Evolutionary conservation across 345 rosid genomes (phyloP).

Genomic region (Brassica nigra): DNA sequence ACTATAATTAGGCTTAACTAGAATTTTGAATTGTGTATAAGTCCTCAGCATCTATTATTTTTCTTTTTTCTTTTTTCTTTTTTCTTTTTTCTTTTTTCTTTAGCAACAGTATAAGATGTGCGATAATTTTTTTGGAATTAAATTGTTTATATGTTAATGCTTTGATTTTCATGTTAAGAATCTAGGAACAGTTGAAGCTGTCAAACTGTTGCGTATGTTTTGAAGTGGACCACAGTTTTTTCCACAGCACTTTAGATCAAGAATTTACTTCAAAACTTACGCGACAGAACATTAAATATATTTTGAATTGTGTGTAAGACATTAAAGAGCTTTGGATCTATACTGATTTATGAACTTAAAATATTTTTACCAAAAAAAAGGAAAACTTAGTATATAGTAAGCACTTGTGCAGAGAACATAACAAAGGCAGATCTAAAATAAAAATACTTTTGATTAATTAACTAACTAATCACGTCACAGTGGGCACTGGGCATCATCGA

Average conservation of each 20-base stretch:
- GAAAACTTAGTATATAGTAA: no score
- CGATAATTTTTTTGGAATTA: not conserved
- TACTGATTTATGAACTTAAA: no score
- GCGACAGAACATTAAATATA: no score
- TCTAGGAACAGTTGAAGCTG: not conserved
- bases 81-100: not conserved
- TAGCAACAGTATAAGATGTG: not conserved
- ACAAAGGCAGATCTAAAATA: not conserved
- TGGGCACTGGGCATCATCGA: not conserved
- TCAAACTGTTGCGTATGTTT: not conserved
- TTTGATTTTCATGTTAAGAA: not conserved
- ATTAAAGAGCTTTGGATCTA: no score
- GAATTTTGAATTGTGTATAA: no score
- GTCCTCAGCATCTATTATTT: not conserved
- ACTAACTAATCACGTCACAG: not conserved
- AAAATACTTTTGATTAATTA: not conserved
- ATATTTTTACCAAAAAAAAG: no score
- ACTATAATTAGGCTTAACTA: not conserved
- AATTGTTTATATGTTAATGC: not conserved
- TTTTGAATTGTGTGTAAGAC: no score
- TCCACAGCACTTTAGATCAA: no score
- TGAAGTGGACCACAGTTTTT: no score
- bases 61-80: not conserved
- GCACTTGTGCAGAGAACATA: not conserved
- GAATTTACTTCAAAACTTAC: no score